These are phyloP conservation scores for Botryotinia globosa DNA, from an alignment of 2,329 filamentous ascomycete genomes.

Conservation along the genomic window DNA sequence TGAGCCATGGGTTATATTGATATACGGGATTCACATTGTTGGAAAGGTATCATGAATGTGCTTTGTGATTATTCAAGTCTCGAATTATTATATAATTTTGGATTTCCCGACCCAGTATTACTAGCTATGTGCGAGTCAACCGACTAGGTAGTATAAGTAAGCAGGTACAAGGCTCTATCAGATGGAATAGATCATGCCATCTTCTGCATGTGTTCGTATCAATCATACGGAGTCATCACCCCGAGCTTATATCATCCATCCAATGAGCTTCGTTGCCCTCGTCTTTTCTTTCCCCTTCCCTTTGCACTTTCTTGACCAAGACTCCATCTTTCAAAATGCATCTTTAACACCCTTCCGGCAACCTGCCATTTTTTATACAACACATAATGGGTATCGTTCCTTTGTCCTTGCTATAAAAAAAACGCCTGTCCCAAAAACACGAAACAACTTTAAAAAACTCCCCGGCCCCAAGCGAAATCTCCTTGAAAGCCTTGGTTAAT, in stretches of 20 bases:
- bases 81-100: neutral
- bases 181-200: neutral
- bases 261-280: neutral
- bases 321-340: slow-evolving; percentile 1
- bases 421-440: slow-evolving; percentile 26
- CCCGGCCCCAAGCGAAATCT: slow-evolving; percentile 47
- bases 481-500: slow-evolving; percentile 64
- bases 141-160: neutral
- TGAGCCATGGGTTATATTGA: neutral
- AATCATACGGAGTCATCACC: neutral
- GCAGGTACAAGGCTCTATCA: slow-evolving; percentile 8
- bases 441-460: slow-evolving; percentile 19
- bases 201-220: neutral
- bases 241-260: neutral
- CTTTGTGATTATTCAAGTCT: neutral
- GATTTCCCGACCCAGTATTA: neutral
- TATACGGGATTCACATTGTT: neutral
- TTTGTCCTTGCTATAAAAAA: slow-evolving; percentile 23
- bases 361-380: slow-evolving; percentile 10
- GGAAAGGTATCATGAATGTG: neutral
- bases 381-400: slow-evolving; percentile 30
- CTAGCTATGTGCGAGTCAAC: neutral
- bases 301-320: neutral
- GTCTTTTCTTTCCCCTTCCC: neutral
- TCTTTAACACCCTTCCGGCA: slow-evolving; percentile 9